Conservation (phyloP, 495 filamentous ascomycete genomes). For the Trichoderma orchidacearum region DNA sequence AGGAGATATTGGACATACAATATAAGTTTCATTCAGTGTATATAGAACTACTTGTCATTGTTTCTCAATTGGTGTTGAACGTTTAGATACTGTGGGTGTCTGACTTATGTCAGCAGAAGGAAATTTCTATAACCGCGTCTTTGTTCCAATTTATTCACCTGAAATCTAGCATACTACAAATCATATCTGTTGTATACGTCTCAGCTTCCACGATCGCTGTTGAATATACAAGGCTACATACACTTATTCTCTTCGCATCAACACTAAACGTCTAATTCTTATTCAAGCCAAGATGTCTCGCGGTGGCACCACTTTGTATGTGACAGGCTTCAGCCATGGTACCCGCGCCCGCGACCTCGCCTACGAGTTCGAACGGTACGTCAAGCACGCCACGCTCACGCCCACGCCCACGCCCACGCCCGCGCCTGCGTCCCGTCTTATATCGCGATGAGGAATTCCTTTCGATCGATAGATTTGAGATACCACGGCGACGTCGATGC, state of each 20-base stretch:
- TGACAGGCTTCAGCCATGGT: slow-evolving; percentile 93
- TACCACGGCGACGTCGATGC: slow-evolving; percentile 14
- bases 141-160: too few species aligned
- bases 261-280: background rate
- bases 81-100: too few species aligned
- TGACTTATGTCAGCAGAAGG: too few species aligned
- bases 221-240: background rate
- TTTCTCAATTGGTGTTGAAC: too few species aligned
- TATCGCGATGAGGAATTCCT: background rate
- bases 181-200: too few species aligned
- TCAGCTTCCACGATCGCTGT: background rate
- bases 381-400: slow-evolving; percentile 29
- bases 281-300: slow-evolving; percentile 64
- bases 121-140: too few species aligned
- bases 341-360: slow-evolving; percentile 98
- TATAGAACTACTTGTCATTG: too few species aligned
- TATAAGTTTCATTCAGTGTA: too few species aligned
- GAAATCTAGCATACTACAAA: too few species aligned
- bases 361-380: slow-evolving; percentile 99
- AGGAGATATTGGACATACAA: too few species aligned
- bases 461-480: slow-evolving; percentile 6
- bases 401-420: slow-evolving; percentile 15
- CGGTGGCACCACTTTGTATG: slow-evolving; percentile 88
- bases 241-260: background rate
- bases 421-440: slow-evolving; percentile 15